Evolutionary conservation across 805 yeast species (phyloP).

Genomic region (Kluyveromyces starmeri): DNA sequence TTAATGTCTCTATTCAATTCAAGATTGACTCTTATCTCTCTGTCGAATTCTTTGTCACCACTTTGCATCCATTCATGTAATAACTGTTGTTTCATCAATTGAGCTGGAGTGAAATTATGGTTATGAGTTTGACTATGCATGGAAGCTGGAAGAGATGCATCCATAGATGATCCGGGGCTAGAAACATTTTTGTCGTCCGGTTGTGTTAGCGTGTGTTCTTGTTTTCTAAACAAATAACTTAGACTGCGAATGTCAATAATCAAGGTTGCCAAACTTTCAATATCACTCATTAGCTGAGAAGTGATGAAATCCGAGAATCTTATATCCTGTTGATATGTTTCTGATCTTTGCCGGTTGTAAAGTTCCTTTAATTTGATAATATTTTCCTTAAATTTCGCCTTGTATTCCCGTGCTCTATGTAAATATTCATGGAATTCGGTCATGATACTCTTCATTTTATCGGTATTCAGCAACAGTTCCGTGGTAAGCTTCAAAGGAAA

Average conservation of each 20-base stretch:
- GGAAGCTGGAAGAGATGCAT: not conserved
- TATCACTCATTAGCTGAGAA: conserved; percentile 21
- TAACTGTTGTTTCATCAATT: conserved; percentile 18
- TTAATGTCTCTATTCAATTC: conserved; percentile 34
- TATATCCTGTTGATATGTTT: conserved; percentile 16
- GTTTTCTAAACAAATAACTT: conserved; percentile 25
- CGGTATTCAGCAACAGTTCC: conserved; percentile 21
- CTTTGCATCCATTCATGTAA: conserved; percentile 22
- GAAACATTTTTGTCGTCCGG: conserved; percentile 4
- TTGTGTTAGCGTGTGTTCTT: conserved; percentile 17
- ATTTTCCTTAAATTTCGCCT: conserved; percentile 18
- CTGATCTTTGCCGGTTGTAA: conserved; percentile 17
- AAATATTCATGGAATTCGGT: conserved; percentile 15
- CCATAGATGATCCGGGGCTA: not conserved
- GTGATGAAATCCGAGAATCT: conserved; percentile 25
- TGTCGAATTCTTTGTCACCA: conserved; percentile 27
- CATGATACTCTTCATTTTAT: conserved; percentile 18
- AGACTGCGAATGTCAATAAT: conserved; percentile 14
- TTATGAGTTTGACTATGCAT: not conserved
- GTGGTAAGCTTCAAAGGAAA: conserved; percentile 36
- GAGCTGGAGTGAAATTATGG: conserved; percentile 10
- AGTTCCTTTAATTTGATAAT: conserved; percentile 17
- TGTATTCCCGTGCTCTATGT: conserved; percentile 9
- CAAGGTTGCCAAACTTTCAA: conserved; percentile 26
- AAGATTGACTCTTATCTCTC: conserved; percentile 34